phyloP scores from a whole-genome alignment of 176 grass and related monocot species.

The Luzula sylvatica region DNA sequence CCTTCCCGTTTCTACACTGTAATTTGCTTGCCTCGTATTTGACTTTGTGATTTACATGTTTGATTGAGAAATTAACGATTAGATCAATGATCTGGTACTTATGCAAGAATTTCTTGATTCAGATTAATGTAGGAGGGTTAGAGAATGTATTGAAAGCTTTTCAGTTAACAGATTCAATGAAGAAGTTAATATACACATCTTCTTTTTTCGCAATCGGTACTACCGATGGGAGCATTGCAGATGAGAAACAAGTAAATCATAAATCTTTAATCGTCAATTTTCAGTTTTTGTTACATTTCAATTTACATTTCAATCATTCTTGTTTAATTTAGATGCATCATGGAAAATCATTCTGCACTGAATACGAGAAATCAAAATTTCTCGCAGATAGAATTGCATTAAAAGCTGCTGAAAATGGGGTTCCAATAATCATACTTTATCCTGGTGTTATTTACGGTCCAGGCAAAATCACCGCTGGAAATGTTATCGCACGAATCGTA shows the following conservation, averaged over 20 bases:
- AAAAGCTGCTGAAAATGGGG: slow-evolving; percentile 55
- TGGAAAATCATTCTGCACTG: slow-evolving; percentile 75
- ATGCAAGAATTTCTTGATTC: not conserved
- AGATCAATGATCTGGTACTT: not conserved
- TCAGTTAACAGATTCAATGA: slow-evolving; percentile 44
- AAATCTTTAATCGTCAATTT: not conserved
- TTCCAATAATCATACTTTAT: slow-evolving; percentile 70
- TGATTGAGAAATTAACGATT: slow-evolving; percentile 1
- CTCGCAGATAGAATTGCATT: slow-evolving; percentile 66
- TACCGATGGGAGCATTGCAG: slow-evolving; percentile 58
- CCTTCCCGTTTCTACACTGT: slow-evolving; percentile 55
- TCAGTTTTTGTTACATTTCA: too few relatives aligned
- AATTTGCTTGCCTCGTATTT: not conserved
- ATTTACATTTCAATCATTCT: not conserved
- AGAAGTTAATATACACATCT: slow-evolving; percentile 82
- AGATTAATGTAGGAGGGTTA: slow-evolving; percentile 90
- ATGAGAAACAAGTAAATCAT: slow-evolving; percentile 65
- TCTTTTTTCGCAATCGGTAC: slow-evolving; percentile 75
- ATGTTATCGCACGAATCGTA: slow-evolving; percentile 74
- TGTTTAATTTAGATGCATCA: slow-evolving; percentile 38
- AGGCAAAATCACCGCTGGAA: slow-evolving; percentile 78
- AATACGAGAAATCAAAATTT: slow-evolving; percentile 92
- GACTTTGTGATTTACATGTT: not conserved
- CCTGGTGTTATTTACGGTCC: slow-evolving; percentile 83
- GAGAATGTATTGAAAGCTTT: slow-evolving; percentile 63